phyloP scores from a whole-genome alignment of 2,329 filamentous ascomycete genomes.

The Alternaria brassicicola region DNA sequence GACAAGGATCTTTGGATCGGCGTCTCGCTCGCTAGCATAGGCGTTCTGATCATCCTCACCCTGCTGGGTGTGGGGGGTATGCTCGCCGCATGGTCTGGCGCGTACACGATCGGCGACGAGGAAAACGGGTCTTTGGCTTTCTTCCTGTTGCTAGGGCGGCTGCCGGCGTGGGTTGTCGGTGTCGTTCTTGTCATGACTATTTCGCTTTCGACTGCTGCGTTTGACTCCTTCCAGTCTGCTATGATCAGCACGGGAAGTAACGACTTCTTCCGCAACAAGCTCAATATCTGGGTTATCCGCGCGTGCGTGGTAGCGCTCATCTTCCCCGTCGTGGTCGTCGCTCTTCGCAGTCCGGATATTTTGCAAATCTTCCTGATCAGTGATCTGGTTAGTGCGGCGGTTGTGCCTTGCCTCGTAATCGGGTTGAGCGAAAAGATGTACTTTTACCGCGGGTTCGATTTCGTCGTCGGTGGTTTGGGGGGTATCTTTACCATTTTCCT shows the following conservation, averaged over 20 bases:
- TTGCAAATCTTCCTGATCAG: slow-evolving; percentile 84
- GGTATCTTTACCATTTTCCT: slow-evolving; percentile 81
- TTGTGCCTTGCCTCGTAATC: slow-evolving; percentile 76
- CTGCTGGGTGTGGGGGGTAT: slow-evolving; percentile 76
- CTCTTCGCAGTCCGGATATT: slow-evolving; percentile 74
- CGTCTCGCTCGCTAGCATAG: slow-evolving; percentile 68
- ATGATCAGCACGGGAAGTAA: slow-evolving; percentile 87
- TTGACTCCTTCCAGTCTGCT: slow-evolving; percentile 80
- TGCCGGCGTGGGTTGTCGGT: slow-evolving; percentile 82
- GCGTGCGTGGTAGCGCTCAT: slow-evolving; percentile 72
- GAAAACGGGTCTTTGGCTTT: slow-evolving; percentile 72
- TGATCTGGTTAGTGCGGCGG: slow-evolving; percentile 76
- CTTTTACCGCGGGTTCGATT: slow-evolving; percentile 81
- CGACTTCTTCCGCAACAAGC: slow-evolving; percentile 81
- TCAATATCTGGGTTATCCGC: slow-evolving; percentile 77
- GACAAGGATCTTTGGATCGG: slow-evolving; percentile 80
- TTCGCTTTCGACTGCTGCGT: slow-evolving; percentile 75
- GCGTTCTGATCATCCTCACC: slow-evolving; percentile 70
- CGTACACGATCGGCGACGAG: slow-evolving; percentile 67
- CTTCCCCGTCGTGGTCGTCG: slow-evolving; percentile 74
- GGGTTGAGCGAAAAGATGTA: slow-evolving; percentile 69
- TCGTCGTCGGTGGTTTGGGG: slow-evolving; percentile 76
- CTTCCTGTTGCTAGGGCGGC: slow-evolving; percentile 73
- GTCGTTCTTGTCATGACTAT: slow-evolving; percentile 83
- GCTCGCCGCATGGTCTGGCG: slow-evolving; percentile 78